Evolutionary conservation across 768 basidiomycete species (phyloP), one percentile per base, ranked within the genome.

Genomic region (Fomitopsis pulvina): DNA sequence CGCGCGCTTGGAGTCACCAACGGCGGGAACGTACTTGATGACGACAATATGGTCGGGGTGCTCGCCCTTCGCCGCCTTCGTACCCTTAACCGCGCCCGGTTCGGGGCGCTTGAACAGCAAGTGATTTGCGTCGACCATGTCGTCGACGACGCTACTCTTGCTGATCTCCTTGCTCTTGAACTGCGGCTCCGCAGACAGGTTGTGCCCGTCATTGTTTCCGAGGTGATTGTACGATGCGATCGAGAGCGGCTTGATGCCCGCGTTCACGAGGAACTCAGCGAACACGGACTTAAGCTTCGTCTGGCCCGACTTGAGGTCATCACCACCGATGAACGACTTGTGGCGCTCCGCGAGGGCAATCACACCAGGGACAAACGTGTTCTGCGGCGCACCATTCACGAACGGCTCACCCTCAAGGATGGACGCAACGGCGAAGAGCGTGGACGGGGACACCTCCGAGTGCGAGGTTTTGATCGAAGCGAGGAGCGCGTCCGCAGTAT

Each of bases 141-240:
- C 95, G 63, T 97, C 95, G 32, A 96, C 94, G 53, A 98, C 94
- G 58, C 83, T 88, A 59, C 87, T 88, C 81, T 98, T 97, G 76
- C 83, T 85, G 70, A 97, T 97, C 74, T 97, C 95, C 81, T 98
- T 98, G 76, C 85, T 89, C 74, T 85, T 87, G 83, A 98, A 99
- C 72, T 97, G 95, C 53, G 75, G 75, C 66, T 92, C 90, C 5
- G 91, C 87, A 46, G 81, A 85, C 63, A 99, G 72, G 71, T 95
- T 96, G 66, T 82, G 81, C 9, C 94, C 94, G 62, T 97, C 95
- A 67, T 99, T 97, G 77, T 97, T 97, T 14, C 95, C 95, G 49
- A 99, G 83, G 66, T 98, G 95, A 77, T 97, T 98, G 77, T 99
- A 98, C 11, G 89, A 92, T 9, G 95, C 89, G 63, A 99, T 97